These are phyloP conservation scores for Limonium bicolor DNA, from an alignment of 148 eudicot species.

Conservation along the genomic window DNA sequence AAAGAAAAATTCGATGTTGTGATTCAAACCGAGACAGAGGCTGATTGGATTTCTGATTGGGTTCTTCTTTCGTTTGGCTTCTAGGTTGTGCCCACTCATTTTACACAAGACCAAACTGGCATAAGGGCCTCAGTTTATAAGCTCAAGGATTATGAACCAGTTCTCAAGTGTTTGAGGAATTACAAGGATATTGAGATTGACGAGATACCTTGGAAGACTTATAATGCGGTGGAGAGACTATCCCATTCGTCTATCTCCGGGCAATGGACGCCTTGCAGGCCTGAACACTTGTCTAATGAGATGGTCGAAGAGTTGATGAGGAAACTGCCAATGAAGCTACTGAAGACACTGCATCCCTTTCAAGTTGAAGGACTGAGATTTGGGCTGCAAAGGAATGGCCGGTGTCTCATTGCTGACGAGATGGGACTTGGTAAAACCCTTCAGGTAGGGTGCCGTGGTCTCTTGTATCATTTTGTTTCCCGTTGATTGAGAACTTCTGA, in stretches of 20 bases:
- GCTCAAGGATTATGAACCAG: slow-evolving; percentile 56
- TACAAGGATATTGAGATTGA: slow-evolving; percentile 51
- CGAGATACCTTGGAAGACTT: slow-evolving; percentile 87
- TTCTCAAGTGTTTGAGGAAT: slow-evolving; percentile 60
- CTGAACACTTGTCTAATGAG: slow-evolving; percentile 79
- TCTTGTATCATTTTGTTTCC: too few relatives aligned
- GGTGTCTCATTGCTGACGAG: slow-evolving; percentile 98
- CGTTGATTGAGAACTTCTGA: too few relatives aligned
- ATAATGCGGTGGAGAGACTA: slow-evolving; percentile 55
- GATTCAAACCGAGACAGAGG: too few relatives aligned
- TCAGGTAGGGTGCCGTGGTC: slow-evolving; percentile 50
- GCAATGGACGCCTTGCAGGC: slow-evolving; percentile 82
- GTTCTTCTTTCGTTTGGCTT: too few relatives aligned
- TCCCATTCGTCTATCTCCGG: slow-evolving; percentile 43
- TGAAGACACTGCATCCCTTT: slow-evolving; percentile 56
- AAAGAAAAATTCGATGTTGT: too few relatives aligned
- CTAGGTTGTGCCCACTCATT: slow-evolving; percentile 56
- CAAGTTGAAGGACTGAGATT: slow-evolving; percentile 78
- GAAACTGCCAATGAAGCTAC: slow-evolving; percentile 48
- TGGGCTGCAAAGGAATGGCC: slow-evolving; percentile 87
- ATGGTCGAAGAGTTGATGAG: slow-evolving; percentile 59
- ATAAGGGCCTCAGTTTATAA: slow-evolving; percentile 69
- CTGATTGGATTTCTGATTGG: too few relatives aligned
- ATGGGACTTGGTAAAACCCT: slow-evolving; percentile 99
- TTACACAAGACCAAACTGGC: slow-evolving; percentile 72